phyloP scores from a whole-genome alignment of 805 yeast species.

The Diddensiella caesifluorescens region DNA sequence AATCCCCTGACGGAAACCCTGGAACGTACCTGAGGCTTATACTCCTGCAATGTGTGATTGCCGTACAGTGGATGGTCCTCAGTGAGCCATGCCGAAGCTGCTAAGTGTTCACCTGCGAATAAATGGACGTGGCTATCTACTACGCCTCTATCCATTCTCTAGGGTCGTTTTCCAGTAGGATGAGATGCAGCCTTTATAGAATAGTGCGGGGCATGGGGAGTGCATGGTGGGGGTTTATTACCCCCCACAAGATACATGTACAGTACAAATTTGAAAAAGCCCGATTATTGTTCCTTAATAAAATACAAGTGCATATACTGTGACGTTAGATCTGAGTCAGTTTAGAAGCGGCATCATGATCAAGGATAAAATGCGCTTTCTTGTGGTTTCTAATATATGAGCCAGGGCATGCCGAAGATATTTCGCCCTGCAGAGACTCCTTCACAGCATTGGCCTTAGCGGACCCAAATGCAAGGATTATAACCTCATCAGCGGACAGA shows the following conservation, averaged over 20 bases:
- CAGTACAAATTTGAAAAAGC: no score
- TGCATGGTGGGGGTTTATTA: no score
- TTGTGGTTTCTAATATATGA: conserved; percentile 45
- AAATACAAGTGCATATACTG: no score
- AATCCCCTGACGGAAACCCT: conserved; percentile 27
- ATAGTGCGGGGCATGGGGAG: no score
- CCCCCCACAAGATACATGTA: no score
- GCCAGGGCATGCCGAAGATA: conserved; percentile 43
- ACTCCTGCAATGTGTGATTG: conserved; percentile 30
- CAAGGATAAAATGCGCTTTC: conserved; percentile 41
- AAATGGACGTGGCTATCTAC: conserved; percentile 39
- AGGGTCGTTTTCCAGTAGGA: no score
- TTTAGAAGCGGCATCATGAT: conserved; percentile 39
- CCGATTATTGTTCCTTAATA: no score
- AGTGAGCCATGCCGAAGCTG: conserved; percentile 34
- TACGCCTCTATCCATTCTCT: no score
- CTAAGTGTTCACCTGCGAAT: conserved; percentile 26
- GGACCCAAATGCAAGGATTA: conserved; percentile 47
- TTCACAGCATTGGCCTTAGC: conserved; percentile 44
- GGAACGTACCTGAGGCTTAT: conserved; percentile 13
- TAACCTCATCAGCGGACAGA: conserved; percentile 48
- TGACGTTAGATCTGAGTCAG: no score
- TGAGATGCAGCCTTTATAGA: no score
- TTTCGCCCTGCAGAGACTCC: conserved; percentile 40
- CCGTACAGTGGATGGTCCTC: conserved; percentile 27